Conservation (phyloP, 179 eudicot species). For the Spinacia oleracea region DNA sequence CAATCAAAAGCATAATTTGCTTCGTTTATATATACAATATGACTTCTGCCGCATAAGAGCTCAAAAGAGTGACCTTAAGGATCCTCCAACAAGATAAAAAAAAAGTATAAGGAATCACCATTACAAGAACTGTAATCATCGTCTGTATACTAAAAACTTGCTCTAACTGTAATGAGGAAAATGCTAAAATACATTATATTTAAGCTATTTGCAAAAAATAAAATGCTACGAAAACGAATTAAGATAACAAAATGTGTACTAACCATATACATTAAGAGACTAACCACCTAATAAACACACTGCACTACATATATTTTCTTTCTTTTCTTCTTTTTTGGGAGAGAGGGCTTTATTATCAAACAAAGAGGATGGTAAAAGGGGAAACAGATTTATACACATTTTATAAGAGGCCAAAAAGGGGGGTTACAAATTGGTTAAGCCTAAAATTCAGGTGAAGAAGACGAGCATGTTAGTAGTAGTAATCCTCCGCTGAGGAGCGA, state of each 20-base stretch:
- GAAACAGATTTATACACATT: conserved; percentile 26
- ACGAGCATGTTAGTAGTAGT: conserved; percentile 29
- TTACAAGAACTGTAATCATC: no score
- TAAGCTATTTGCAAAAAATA: conserved; percentile 4
- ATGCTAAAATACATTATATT: no score
- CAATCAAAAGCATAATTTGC: no score
- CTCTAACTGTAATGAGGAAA: background rate
- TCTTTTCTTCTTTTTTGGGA: conserved; percentile 11
- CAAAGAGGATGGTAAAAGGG: background rate
- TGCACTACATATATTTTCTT: conserved; percentile 31
- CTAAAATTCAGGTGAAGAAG: conserved; percentile 23
- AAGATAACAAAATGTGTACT: conserved; percentile 11
- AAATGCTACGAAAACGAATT: conserved; percentile 7
- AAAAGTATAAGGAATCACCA: no score
- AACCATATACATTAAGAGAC: conserved; percentile 29
- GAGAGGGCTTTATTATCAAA: conserved; percentile 20
- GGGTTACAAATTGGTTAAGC: conserved; percentile 23
- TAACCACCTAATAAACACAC: conserved; percentile 24
- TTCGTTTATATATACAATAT: no score
- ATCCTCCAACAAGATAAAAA: background rate
- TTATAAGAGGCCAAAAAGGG: conserved; percentile 35
- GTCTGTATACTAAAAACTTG: background rate
- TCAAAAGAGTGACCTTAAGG: background rate
- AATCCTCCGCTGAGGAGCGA: no score
- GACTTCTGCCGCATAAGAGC: background rate